phyloP scores from a whole-genome alignment of 2,329 filamentous ascomycete genomes.

The Magnaporthiopsis incrustans region DNA sequence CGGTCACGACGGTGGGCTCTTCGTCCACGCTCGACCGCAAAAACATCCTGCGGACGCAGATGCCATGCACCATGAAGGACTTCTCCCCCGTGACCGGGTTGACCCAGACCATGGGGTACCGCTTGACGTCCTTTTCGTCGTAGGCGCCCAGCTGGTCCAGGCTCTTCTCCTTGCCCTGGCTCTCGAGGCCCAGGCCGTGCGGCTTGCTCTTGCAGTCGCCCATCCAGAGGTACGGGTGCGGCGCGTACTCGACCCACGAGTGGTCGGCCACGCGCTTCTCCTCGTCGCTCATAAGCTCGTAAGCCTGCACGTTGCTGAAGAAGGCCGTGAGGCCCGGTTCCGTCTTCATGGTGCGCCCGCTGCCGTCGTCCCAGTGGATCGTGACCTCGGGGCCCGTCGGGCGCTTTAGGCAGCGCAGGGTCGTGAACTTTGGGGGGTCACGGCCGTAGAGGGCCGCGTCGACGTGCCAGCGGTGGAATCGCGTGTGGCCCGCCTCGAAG shows the following conservation, averaged over 20 bases:
- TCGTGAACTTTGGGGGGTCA: conserved; percentile 22
- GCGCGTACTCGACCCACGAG: conserved; percentile 37
- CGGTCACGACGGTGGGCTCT: conserved; percentile 26
- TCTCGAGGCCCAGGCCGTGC: conserved; percentile 31
- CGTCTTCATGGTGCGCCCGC: conserved; percentile 29
- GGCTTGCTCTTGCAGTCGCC: conserved; percentile 29
- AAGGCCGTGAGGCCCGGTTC: conserved; percentile 36
- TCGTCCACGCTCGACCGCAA: conserved; percentile 25
- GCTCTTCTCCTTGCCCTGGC: conserved; percentile 27
- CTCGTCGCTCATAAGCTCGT: conserved; percentile 31
- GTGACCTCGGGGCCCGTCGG: conserved; percentile 26
- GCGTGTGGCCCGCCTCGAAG: conserved; percentile 31
- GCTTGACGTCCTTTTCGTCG: conserved; percentile 24
- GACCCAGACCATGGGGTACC: conserved; percentile 38
- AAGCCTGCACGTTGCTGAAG: conserved; percentile 32
- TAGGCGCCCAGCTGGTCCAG: conserved; percentile 28
- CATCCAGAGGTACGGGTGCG: conserved; percentile 36
- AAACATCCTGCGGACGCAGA: conserved; percentile 29
- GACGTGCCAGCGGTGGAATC: conserved; percentile 41
- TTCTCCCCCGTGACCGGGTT: conserved; percentile 33
- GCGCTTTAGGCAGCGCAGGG: conserved; percentile 29
- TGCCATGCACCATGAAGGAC: conserved; percentile 35
- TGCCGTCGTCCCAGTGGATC: conserved; percentile 22
- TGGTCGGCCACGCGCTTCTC: conserved; percentile 32
- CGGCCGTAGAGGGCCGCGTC: conserved; percentile 34